Evolutionary conservation across 139 green algal genomes (phyloP).

Genomic region (Tetraselmis chui): DNA sequence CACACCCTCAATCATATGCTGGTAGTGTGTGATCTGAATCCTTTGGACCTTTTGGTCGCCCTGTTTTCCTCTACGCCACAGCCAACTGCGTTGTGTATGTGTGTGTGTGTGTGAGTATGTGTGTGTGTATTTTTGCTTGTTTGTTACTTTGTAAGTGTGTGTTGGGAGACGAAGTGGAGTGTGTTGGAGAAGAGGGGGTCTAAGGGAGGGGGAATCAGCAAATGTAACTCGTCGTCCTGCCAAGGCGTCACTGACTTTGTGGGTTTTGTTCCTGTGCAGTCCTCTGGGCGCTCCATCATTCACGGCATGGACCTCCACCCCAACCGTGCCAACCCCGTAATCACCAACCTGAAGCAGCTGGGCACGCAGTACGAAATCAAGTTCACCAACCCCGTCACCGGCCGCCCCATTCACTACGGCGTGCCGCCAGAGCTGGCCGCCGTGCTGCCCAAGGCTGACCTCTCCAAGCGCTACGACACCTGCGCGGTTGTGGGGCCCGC

Average conservation of each 20-base stretch:
- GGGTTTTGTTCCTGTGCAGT: conserved; percentile 3
- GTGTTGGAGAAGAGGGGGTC: background rate
- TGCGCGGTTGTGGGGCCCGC: conserved; percentile 1
- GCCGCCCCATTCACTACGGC: conserved; percentile 1
- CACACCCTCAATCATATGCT: too few relatives aligned
- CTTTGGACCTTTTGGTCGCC: too few relatives aligned
- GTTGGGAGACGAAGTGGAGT: background rate
- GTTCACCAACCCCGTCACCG: conserved; percentile 5
- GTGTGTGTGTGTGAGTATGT: too few relatives aligned
- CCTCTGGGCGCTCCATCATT: background rate
- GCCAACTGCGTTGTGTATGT: too few relatives aligned
- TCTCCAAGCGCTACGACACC: conserved; percentile 4
- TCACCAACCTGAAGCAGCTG: conserved; percentile 4
- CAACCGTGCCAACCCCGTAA: background rate
- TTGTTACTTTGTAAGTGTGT: background rate
- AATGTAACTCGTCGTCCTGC: background rate
- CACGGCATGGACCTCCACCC: conserved; percentile 3
- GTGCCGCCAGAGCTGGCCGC: conserved; percentile 10
- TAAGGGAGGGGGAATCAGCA: too few relatives aligned
- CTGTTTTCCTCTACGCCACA: too few relatives aligned
- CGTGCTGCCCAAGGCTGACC: conserved; percentile 15
- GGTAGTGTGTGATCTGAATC: too few relatives aligned
- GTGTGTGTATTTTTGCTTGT: background rate
- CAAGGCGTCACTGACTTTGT: background rate
- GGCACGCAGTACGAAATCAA: conserved; percentile 5